Conservation (phyloP, 2,329 filamentous ascomycete genomes). For the Huntiella decipiens region DNA sequence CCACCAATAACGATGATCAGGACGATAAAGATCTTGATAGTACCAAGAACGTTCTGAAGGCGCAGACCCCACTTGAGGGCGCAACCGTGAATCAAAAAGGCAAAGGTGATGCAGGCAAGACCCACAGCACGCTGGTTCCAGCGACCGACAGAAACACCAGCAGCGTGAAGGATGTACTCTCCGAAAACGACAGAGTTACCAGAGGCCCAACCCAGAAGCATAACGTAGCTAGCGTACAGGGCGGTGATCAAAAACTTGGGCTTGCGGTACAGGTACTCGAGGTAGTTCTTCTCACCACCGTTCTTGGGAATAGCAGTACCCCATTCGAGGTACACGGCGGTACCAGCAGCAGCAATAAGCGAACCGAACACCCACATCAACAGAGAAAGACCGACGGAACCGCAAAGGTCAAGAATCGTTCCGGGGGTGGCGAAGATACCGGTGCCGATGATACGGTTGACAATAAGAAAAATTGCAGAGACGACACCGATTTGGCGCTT, state of each 20-base stretch:
- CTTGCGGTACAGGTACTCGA: slow-evolving; percentile 42
- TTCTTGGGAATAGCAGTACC: slow-evolving; percentile 45
- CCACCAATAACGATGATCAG: slow-evolving; percentile 45
- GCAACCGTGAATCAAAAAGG: slow-evolving; percentile 45
- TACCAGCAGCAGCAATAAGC: slow-evolving; percentile 41
- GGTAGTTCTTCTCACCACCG: slow-evolving; percentile 49
- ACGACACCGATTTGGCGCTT: slow-evolving; percentile 36
- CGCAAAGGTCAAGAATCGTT: slow-evolving; percentile 35
- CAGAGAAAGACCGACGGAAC: slow-evolving; percentile 41
- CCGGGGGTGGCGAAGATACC: slow-evolving; percentile 48
- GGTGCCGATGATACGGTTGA: slow-evolving; percentile 47
- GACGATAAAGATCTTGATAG: slow-evolving; percentile 47
- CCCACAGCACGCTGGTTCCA: slow-evolving; percentile 52
- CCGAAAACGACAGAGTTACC: slow-evolving; percentile 52
- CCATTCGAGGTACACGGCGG: slow-evolving; percentile 47
- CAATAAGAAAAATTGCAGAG: slow-evolving; percentile 38
- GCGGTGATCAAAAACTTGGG: slow-evolving; percentile 42
- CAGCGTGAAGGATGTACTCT: slow-evolving; percentile 49
- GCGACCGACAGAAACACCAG: slow-evolving; percentile 38
- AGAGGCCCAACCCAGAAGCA: slow-evolving; percentile 46
- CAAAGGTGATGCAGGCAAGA: slow-evolving; percentile 44
- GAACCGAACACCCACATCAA: slow-evolving; percentile 45
- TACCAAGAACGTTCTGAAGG: slow-evolving; percentile 45
- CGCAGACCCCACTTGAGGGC: slow-evolving; percentile 47
- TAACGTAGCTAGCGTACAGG: slow-evolving; percentile 40